Evolutionary conservation across 805 yeast genomes (phyloP), one percentile per base, ranked within the genome.

Genomic region (Saccharomycopsis synnaedendra): DNA sequence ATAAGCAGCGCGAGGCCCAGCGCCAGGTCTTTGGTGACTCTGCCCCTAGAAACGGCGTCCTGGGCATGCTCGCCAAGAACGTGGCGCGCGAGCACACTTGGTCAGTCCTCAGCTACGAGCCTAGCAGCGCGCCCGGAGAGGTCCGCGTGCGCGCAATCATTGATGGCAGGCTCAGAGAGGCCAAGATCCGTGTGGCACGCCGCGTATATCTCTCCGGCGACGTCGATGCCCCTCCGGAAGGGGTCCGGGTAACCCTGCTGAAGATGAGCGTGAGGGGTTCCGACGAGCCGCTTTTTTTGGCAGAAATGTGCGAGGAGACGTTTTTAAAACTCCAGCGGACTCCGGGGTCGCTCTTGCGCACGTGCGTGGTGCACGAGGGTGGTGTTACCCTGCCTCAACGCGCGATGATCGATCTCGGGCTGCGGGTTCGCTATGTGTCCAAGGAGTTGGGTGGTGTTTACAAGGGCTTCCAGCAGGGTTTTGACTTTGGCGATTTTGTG

Each of bases 51-150:
- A 41, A 52, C 4, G 48, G 50, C 27, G 80, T 90, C 41, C 83
- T 88, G 5, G 74, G 74, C 27, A 72, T 88, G 69, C 68, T 88
- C 40, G 74, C 84, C 45, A 74, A 75, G 44, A 93, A 85, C 57
- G 95, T 95, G 0, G 95, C 83, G 58, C 74, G 71, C 39, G 79
- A 82, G 57, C 83, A 86, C 6, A 81, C 81, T 5, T 93, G 99
- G 99, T 87, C 88, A 53, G 71, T 93, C 36, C 62, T 93, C 35
- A 88, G 87, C 55, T 79, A 85, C 57, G 75, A 75, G 51, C 57
- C 63, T 6, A 80, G 80, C 39, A 68, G 70, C 1, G 62, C 56
- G 39, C 82, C 86, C 0, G 97, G 97, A n/a, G 82, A 76, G 44
- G 68, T 90, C 32, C 80, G 78, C 49, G 96, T 85, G 0, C 76